Base-by-base conservation (phyloP, 2,329 filamentous ascomycete genomes). In the Fusarium incarnatum region DNA sequence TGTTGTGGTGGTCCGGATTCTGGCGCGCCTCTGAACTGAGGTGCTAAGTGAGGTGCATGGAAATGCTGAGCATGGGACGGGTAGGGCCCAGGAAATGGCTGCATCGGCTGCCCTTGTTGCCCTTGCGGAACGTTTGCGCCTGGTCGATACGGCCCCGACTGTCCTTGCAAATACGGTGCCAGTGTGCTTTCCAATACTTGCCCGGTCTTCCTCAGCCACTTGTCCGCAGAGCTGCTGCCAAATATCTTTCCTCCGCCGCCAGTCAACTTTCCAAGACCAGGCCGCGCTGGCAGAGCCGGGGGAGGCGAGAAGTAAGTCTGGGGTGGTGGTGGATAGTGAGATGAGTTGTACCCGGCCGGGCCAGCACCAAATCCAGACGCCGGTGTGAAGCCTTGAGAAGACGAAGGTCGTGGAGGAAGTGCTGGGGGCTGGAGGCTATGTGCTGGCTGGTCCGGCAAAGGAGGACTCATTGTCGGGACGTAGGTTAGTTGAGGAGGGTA, bases 161-260 rank as follows among this genome's bases (percentile, higher is more conserved):
- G 67, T 15, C 57, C 68, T 50, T 79, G 77, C 47, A 77, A 54
- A 42, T 78, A 76, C 5, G 77, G 71, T 23, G 76, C 78, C 46
- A 79, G 64, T 34, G 73, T 78, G 48, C 71, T 79, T 65, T 81
- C 79, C 23, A 81, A 64, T 15, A 75, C 76, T 47, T 79, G 74
- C 25, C 76, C 77, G 27, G 79, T 80, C 72, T 78, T 81, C 53
- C 75, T 77, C 15, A 81, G 52, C 75, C 78, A 80, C 56, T 77
- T 79, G 60, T 77, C 74, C 3, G 78, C 79, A 20, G 78, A 78
- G 34, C 74, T 75, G 60, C 76, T 75, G 27, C 78, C 76, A 48
- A 81, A 79, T 16, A 80, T 67, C 47, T 75, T 77, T 7, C 72
- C 68, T 6, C 70, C 53, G 2, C 63, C 56, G n/a, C 61, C 63